A percentile compares a stretch with the other conserved stretches of the same genome.
phyloP scores from a whole-genome alignment of 192 early-diverging fungal species.

The Powellomyces hirtus region DNA sequence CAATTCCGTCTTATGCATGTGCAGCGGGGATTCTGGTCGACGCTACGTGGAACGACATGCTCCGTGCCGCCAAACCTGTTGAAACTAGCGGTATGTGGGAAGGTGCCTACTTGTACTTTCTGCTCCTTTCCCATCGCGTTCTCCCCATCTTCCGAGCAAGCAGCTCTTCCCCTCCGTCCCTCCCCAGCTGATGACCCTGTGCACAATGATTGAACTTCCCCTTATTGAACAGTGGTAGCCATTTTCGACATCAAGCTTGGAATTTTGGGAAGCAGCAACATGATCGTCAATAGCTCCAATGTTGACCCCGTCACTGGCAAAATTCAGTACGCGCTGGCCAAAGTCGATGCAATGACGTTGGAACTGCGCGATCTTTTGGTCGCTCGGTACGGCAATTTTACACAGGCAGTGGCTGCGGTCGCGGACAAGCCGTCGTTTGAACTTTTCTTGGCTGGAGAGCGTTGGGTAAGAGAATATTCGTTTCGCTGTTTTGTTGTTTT shows the following conservation, averaged over 20 bases:
- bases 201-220: no score
- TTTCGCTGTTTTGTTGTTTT: neutral
- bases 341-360: no score
- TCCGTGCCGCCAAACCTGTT: neutral
- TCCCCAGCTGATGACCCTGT: no score
- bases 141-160: no score
- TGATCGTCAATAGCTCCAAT: neutral
- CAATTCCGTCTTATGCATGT: neutral
- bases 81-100: neutral
- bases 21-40: neutral
- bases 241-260: neutral
- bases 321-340: neutral
- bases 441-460: neutral
- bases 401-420: neutral
- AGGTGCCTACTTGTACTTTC: neutral
- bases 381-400: no score
- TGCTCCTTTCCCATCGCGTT: neutral
- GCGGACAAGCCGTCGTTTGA: neutral
- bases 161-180: no score
- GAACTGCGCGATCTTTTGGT: no score
- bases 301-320: neutral
- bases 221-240: neutral
- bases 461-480: no score
- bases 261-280: neutral
- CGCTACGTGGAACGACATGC: slow-evolving; percentile 8